Evolutionary conservation across 2,329 filamentous ascomycete genomes (phyloP), one percentile per base, ranked within the genome.

Genomic region (Penicillium oxalicum): DNA sequence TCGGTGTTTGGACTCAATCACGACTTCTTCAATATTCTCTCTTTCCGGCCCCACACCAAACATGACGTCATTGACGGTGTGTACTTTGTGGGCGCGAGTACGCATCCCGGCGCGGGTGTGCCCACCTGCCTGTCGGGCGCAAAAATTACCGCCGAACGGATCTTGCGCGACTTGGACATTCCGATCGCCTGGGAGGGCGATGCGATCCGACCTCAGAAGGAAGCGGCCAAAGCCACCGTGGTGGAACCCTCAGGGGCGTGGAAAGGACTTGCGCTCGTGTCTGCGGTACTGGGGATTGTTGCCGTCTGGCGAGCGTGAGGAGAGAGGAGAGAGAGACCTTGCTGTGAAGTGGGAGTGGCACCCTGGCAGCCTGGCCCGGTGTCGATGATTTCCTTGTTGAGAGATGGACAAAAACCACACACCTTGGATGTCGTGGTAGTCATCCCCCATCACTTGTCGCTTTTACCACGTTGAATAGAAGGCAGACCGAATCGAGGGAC

Each of bases 181-280:
- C 35, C 35, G 9, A 26, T 78, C 53, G 12, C 47, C 35, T 49
- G 43, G 5, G n/a, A 41, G n/a, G 24, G 11, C 13, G 40, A 6
- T n/a, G 32, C 2, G 3, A 24, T 28, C 33, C 28, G 32, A 6
- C 18, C 9, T 5, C 9, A 25, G 40, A 24, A 33, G 28, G 40
- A 42, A 24, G n/a, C 9, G n/a, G 9, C 11, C 8, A 42, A 25
- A 9, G 11, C 26, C 4, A 33, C 28, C 24, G 28, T 9, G 7
- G 18, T 5, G 4, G 9, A 29, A 28, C 32, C 24, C 24, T 25
- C 18, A 28, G 7, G n/a, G 18, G 28, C 28, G 13, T 42, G 28
- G 40, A 24, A 9, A 33, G 8, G 28, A 32, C 29, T 42, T 24
- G 28, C 13, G 11, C 24, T 34, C 11, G 8, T 32, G 29, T 32